Evolutionary conservation across 371 early-diverging fungal genomes (phyloP), one percentile per base, ranked within the genome.

Genomic region (Entomophthora muscae): DNA sequence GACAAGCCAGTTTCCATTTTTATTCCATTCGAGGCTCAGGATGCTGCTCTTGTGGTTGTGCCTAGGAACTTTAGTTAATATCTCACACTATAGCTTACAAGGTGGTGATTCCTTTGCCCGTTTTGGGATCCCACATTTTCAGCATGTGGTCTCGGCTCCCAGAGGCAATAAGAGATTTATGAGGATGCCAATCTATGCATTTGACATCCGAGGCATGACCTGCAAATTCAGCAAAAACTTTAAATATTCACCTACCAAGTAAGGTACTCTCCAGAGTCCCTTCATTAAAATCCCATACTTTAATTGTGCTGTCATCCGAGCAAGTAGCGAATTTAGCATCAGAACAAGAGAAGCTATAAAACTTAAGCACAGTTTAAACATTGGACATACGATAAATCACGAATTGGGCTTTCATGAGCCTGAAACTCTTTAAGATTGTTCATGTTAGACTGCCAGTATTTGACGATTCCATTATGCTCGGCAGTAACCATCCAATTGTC

Each of bases 121-220:
- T 79, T 69, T 95, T 89, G 1, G 99, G 99, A 75, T 99, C 99
- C 99, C 99, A 99, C 27, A 99, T 74, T 67, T 98, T 98, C 22
- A 98, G 86, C 23, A 95, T 74, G 68, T 97, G 95, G 75, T 99
- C 99, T 71, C 98, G 99, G 64, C 93, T 88, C 57, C 99, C 99
- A 24, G 97, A 95, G 5, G 98, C 99, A 1, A 99, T 76, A 53
- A 99, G 73, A 0, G 92, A 89, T 69, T 95, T 87, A 68, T 82
- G 83, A 17, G 97, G 95, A 73, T 99, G 99, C 99, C 99, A 99
- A 70, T 99, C 96, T 1, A 98, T 83, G 66, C 92, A 89, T 70
- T 95, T 90, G 13, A 99, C 99, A 77, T 99, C 99, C 98, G 99
- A 98, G 57, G 96, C 98, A 74, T 99, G 99, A 0, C 99, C 98